Percentiles rank a stretch among this genome's conserved stretches.
phyloP scores from a whole-genome alignment of 768 basidiomycete species.

The Lentinula raphanica region DNA sequence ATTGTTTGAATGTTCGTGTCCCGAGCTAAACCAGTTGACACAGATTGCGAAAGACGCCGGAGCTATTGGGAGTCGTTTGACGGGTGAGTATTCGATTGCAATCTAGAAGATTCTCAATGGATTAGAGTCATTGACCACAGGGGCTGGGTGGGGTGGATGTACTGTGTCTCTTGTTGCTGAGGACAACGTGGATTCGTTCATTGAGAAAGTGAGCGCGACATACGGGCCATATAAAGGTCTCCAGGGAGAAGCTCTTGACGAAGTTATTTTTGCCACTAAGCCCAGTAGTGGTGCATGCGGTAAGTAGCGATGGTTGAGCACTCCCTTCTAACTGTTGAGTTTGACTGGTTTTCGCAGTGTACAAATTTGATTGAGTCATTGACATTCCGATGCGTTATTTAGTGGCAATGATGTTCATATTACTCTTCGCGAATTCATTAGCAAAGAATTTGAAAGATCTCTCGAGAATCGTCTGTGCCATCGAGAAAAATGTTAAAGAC shows the following conservation, averaged over 20 bases:
- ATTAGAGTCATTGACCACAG: constrained; percentile 30
- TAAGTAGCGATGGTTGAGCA: constrained; percentile 29
- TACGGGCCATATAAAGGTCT: constrained; percentile 65
- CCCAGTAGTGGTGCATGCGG: constrained; percentile 82
- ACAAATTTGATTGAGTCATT: constrained; percentile 7
- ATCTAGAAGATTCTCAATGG: background rate
- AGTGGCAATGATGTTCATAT: no score
- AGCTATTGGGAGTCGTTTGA: constrained; percentile 78
- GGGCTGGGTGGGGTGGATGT: constrained; percentile 91
- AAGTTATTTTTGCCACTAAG: constrained; percentile 78
- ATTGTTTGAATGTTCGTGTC: constrained; percentile 75
- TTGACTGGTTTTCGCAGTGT: background rate
- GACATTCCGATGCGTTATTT: no score
- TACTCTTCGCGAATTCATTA: no score
- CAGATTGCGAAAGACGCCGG: constrained; percentile 62
- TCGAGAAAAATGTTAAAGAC: no score
- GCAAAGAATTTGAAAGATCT: no score
- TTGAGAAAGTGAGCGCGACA: constrained; percentile 48
- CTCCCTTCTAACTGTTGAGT: background rate
- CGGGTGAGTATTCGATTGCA: constrained; percentile 41
- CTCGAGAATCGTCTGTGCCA: no score
- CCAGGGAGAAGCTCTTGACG: constrained; percentile 49
- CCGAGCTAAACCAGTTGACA: constrained; percentile 70
- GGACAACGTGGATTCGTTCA: constrained; percentile 55
- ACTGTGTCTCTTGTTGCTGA: constrained; percentile 78